Percentiles rank a stretch among this genome's conserved stretches.
phyloP scores from a whole-genome alignment of 2,329 filamentous ascomycete genomes.

The Dryadomyces quercus-mongolicae region DNA sequence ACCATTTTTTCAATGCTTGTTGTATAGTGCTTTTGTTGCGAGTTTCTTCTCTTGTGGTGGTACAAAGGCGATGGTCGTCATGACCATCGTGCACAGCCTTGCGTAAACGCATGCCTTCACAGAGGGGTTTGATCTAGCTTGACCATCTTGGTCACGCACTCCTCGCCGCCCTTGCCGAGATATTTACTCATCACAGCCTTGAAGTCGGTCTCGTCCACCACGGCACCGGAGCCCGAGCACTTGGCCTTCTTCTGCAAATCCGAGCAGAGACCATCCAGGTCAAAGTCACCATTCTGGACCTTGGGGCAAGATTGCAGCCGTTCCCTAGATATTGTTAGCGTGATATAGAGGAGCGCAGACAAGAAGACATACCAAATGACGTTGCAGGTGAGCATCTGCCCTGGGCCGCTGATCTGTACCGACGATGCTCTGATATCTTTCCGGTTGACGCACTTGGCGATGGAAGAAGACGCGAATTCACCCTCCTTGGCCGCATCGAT shows the following conservation, averaged over 20 bases:
- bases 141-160: constrained; percentile 2
- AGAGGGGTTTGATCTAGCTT: neutral
- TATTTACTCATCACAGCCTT: constrained; percentile 63
- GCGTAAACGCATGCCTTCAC: no score
- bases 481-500: constrained; percentile 65
- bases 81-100: no score
- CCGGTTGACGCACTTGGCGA: neutral
- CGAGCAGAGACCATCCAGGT: constrained; percentile 83
- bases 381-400: constrained; percentile 60
- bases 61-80: neutral
- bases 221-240: constrained; percentile 81
- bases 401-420: neutral
- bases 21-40: neutral
- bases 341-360: neutral
- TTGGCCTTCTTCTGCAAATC: constrained; percentile 93
- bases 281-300: constrained; percentile 82
- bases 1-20: neutral
- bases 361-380: constrained; percentile 73
- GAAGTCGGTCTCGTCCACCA: constrained; percentile 82
- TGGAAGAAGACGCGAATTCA: constrained; percentile 24
- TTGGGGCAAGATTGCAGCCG: constrained; percentile 76
- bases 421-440: no score
- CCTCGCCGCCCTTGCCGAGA: constrained; percentile 28
- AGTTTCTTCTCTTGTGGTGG: neutral
- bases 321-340: constrained; percentile 49